These are phyloP conservation scores for Warburgia ugandensis DNA, from an alignment of 164 flowering plant species.

Conservation along the genomic window DNA sequence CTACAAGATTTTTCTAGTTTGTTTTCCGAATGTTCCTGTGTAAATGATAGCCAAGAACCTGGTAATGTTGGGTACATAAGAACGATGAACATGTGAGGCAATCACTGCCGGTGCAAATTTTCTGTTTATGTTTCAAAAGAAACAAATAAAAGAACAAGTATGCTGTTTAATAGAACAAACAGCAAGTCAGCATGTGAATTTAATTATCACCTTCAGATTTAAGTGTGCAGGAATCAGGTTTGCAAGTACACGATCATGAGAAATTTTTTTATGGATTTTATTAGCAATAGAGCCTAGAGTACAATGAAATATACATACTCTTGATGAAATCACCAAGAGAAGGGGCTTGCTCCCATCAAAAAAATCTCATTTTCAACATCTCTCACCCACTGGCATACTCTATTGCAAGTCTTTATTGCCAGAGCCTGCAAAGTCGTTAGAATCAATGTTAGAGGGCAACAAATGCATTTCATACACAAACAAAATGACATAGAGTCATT, in stretches of 20 bases:
- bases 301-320: constrained; percentile 21
- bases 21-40: too few species aligned
- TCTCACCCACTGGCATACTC: constrained; percentile 92
- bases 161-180: too few species aligned
- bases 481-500: background rate
- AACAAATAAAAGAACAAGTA: too few species aligned
- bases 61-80: too few species aligned
- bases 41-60: too few species aligned
- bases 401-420: constrained; percentile 90
- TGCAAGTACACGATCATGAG: constrained; percentile 3
- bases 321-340: constrained; percentile 67
- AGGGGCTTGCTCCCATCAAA: constrained; percentile 96
- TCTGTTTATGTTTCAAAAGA: too few species aligned
- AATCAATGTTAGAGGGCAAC: background rate
- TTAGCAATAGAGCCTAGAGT: constrained; percentile 12
- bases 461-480: constrained; percentile 1
- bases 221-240: background rate
- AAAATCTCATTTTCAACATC: constrained; percentile 91
- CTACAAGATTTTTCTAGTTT: too few species aligned
- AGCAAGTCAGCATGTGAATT: too few species aligned
- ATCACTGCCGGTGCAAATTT: too few species aligned
- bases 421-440: constrained; percentile 48
- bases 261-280: constrained; percentile 10
- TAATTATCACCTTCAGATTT: constrained; percentile 1
- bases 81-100: too few species aligned